Base-by-base conservation (phyloP, 345 rosid genomes). In the Pelargonium nanum region DNA sequence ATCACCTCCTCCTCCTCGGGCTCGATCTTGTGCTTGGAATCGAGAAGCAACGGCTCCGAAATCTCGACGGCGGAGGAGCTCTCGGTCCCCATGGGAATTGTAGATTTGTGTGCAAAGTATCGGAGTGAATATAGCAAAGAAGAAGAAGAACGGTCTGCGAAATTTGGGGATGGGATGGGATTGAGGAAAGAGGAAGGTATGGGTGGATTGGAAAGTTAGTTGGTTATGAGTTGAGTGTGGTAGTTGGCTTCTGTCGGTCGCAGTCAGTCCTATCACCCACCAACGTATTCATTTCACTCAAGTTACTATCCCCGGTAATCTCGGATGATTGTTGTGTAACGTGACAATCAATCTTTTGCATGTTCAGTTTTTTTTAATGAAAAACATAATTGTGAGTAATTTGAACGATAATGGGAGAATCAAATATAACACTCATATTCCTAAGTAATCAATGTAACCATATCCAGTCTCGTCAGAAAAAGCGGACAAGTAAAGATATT, bases 11-110 rank as follows among this genome's bases (percentile, higher is more conserved):
- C 65, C 54, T 61, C 66, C 2, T 30, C 61, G 34, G 52, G 4
- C 1, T 30, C 72, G 17, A 24, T 66, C 50, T 68, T 75, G 15
- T 17, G 57, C 5, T 40, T 15, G 19, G 81, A 61, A 61, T 71
- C 84, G 19, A 64, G 44, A 3, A 78, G 58, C 72, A 78, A 60
- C 60, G 87, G 77, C 67, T 72, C 84, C 4, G 89, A 66, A 60
- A 78, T 83, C 74, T 72, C 84, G 65, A 54, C 64, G 51, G 76
- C 71, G 48, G 48, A 62, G 24, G 65, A 67, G 57, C 24, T 77
- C 68, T 75, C 87, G 30, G 85, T 81, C 67, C 81, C 94, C 94
- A 88, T 91, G 56, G 59, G 22, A 2, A 25, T 25, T 24, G 2
- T 53, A 23, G 53, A 21, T 9, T 15, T 19, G 7, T 22, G 23